phyloP scores from a whole-genome alignment of 2,329 filamentous ascomycete species.

The Madurella fahalii region DNA sequence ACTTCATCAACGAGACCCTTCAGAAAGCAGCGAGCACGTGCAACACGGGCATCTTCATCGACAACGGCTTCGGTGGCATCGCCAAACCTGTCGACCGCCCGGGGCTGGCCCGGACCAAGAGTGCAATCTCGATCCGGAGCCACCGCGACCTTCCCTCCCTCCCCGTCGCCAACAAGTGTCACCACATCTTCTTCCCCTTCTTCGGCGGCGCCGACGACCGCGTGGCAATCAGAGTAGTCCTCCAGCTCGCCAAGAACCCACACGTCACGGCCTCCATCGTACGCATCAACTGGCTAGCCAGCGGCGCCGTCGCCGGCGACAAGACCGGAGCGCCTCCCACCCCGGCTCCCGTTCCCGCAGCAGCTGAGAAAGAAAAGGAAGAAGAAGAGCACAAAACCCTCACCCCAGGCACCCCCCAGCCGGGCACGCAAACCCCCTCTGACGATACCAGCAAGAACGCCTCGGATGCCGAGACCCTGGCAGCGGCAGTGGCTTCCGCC shows the following conservation, averaged over 20 bases:
- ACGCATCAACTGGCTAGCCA: constrained; percentile 43
- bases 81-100: constrained; percentile 32
- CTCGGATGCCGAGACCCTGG: neutral
- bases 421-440: neutral
- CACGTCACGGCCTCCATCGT: constrained; percentile 75
- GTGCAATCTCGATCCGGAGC: constrained; percentile 57
- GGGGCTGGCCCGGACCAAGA: constrained; percentile 46
- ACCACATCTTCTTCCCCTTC: constrained; percentile 84
- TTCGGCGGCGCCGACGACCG: constrained; percentile 81
- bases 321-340: too few species aligned
- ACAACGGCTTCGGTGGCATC: constrained; percentile 51
- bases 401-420: neutral
- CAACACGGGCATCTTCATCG: constrained; percentile 75
- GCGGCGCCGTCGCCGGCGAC: constrained; percentile 7
- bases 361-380: neutral
- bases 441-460: constrained; percentile 1
- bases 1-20: constrained; percentile 69
- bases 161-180: constrained; percentile 62
- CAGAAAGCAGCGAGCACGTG: constrained; percentile 50
- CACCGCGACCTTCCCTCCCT: constrained; percentile 51
- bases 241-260: constrained; percentile 77
- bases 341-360: constrained; percentile 2
- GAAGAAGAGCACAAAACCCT: neutral
- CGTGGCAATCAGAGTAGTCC: constrained; percentile 71
- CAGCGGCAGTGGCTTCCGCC: constrained; percentile 23